Conservation (phyloP, 352 stramenopile species). For the Phytophthora melonis region DNA sequence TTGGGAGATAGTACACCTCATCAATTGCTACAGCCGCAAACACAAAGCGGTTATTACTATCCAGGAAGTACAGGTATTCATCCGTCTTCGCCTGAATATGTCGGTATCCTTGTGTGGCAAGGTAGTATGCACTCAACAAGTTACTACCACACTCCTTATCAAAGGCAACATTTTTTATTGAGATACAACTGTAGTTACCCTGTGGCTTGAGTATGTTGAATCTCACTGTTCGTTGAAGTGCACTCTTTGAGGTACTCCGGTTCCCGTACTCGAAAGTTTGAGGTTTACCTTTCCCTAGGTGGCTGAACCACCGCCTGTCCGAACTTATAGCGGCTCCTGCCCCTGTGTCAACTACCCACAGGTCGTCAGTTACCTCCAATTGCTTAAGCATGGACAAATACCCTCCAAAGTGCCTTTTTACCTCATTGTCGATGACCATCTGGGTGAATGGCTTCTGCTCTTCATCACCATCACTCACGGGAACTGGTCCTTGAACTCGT, state of each 20-base stretch:
- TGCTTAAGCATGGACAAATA: background rate
- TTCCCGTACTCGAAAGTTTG: background rate
- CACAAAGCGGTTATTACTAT: slow-evolving; percentile 20
- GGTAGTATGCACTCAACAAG: slow-evolving; percentile 28
- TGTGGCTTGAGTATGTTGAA: background rate
- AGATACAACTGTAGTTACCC: background rate
- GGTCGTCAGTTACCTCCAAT: background rate
- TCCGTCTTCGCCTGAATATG: slow-evolving; percentile 17
- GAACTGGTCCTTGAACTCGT: background rate
- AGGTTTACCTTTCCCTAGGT: background rate
- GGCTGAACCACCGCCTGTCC: background rate
- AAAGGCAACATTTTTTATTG: slow-evolving; percentile 3
- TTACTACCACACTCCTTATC: slow-evolving; percentile 25
- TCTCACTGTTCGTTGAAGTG: background rate
- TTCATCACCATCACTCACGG: background rate
- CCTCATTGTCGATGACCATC: background rate
- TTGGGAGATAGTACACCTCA: slow-evolving; percentile 23
- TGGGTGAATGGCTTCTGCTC: background rate
- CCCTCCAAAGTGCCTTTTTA: background rate
- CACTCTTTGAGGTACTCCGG: background rate
- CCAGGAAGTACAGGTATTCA: slow-evolving; percentile 17
- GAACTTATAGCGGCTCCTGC: background rate
- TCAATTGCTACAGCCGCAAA: slow-evolving; percentile 30
- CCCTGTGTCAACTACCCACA: background rate
- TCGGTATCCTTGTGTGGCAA: slow-evolving; percentile 25